Evolutionary conservation across 176 grass and related monocot species (phyloP).

Genomic region (Zizania latifolia): DNA sequence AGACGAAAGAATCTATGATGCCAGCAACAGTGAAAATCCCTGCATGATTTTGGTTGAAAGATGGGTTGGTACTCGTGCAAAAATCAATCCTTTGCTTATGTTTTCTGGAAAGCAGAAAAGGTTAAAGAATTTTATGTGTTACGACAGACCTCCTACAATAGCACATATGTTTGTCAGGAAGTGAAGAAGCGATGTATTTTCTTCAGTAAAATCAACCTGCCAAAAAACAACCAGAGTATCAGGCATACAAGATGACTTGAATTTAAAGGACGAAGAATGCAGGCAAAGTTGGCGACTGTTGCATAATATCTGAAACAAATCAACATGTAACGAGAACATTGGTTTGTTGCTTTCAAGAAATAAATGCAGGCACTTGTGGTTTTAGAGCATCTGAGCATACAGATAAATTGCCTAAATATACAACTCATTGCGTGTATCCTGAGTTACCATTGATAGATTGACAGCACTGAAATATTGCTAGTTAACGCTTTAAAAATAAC

Average conservation of each 20-base stretch:
- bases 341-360: conserved; percentile 7
- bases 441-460: neutral
- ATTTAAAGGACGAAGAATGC: neutral
- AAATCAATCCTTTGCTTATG: neutral
- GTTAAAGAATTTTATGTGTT: neutral
- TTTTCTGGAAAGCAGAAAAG: neutral
- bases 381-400: conserved; percentile 26
- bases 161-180: conserved; percentile 94
- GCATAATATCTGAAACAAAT: conserved; percentile 1
- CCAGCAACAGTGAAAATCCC: conserved; percentile 89
- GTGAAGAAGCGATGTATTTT: conserved; percentile 87
- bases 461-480: neutral
- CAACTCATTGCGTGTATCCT: neutral
- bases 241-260: neutral
- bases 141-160: conserved; percentile 76
- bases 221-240: conserved; percentile 13
- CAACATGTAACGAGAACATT: conserved; percentile 1
- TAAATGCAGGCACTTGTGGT: neutral
- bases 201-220: conserved; percentile 95
- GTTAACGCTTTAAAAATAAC: neutral
- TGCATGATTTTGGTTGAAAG: neutral
- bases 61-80: neutral
- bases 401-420: neutral
- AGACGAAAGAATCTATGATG: conserved; percentile 90
- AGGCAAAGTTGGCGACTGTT: neutral